phyloP scores from a whole-genome alignment of 306 rosid species.

The Urtica urens region DNA sequence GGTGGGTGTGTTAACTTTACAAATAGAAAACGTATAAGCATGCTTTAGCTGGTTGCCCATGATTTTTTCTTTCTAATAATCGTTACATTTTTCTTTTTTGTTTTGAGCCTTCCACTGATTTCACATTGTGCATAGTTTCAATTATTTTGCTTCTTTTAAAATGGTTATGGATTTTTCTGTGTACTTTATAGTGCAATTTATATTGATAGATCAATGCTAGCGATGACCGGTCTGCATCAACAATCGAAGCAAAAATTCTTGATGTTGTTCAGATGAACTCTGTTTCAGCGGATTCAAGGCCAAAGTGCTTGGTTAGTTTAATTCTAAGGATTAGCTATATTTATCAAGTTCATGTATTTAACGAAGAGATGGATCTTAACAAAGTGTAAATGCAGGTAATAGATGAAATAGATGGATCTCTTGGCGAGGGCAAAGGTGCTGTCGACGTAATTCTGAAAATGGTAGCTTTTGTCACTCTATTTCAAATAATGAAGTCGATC shows the following conservation, averaged over 20 bases:
- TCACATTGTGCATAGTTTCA: slow-evolving; percentile 1
- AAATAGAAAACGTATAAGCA: too few relatives aligned
- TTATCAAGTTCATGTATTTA: slow-evolving; percentile 2
- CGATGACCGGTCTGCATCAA: slow-evolving; percentile 81
- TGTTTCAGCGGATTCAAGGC: slow-evolving; percentile 52
- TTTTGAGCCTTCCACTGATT: not conserved
- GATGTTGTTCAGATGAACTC: slow-evolving; percentile 84
- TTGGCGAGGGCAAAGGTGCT: slow-evolving; percentile 93
- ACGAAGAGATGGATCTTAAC: not conserved
- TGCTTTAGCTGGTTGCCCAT: too few relatives aligned
- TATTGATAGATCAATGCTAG: slow-evolving; percentile 79
- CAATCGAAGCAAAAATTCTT: slow-evolving; percentile 76
- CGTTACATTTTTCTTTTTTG: not conserved
- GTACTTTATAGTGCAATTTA: slow-evolving; percentile 14
- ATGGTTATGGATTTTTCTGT: not conserved
- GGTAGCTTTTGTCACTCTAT: slow-evolving; percentile 32
- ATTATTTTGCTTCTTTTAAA: not conserved
- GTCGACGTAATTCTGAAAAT: slow-evolving; percentile 82
- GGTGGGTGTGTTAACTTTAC: too few relatives aligned
- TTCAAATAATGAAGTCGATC: not conserved
- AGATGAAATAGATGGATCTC: slow-evolving; percentile 97
- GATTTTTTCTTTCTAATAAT: not conserved
- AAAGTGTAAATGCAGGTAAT: slow-evolving; percentile 41
- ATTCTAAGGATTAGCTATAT: not conserved
- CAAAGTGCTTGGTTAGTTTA: slow-evolving; percentile 76